Percentiles rank a stretch among this genome's conserved stretches.
These are phyloP conservation scores for Oxyria digyna DNA, from an alignment of 148 eudicot species.

Conservation along the genomic window DNA sequence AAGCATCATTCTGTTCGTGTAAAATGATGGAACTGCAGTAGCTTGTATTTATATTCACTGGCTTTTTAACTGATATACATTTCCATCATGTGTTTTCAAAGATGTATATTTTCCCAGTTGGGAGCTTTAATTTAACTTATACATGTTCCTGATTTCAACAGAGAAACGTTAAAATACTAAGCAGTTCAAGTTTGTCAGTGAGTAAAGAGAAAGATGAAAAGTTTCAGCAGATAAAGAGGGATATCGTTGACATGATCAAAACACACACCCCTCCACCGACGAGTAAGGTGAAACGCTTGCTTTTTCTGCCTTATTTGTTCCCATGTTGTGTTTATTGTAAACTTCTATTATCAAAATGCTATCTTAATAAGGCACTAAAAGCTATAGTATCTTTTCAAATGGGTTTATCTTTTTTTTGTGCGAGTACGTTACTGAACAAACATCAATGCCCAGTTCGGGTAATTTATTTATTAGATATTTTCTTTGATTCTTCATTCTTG, in stretches of 20 bases:
- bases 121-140: neutral
- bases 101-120: neutral
- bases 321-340: neutral
- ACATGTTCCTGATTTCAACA: constrained; percentile 20
- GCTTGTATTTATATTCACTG: neutral
- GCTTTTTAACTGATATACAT: neutral
- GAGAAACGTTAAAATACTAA: constrained; percentile 77
- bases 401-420: neutral
- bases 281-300: constrained; percentile 41
- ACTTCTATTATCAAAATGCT: neutral
- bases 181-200: constrained; percentile 61
- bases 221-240: constrained; percentile 65
- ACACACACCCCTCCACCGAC: constrained; percentile 38
- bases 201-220: constrained; percentile 81
- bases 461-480: neutral
- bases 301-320: neutral
- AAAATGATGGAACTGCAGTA: neutral
- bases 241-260: constrained; percentile 67
- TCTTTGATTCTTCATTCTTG: neutral
- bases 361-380: neutral
- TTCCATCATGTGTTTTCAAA: neutral
- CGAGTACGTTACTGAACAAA: neutral
- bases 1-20: neutral
- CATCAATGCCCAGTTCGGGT: neutral
- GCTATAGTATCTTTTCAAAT: neutral